A percentile compares a stretch with the other conserved stretches of the same genome.
These are phyloP conservation scores for Psilocybe mexicana DNA, from an alignment of 1,284 basidiomycete species.

Conservation along the genomic window DNA sequence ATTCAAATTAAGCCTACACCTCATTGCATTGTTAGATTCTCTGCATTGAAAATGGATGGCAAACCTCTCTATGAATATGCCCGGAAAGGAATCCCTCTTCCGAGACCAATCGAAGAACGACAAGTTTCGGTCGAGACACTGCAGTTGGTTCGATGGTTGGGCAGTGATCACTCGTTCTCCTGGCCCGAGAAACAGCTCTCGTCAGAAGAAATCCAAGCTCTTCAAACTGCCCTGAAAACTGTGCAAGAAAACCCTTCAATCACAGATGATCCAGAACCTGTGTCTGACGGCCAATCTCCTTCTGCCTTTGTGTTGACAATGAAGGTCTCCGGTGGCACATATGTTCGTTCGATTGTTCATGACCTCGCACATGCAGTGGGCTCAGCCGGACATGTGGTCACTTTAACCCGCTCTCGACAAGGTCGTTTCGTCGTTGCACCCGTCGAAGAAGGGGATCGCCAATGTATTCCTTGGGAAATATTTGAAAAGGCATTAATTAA, in stretches of 20 bases:
- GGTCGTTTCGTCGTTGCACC: slow-evolving; percentile 69
- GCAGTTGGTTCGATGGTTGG: slow-evolving; percentile 72
- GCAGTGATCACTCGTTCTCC: slow-evolving; percentile 59
- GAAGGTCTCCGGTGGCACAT: slow-evolving; percentile 96
- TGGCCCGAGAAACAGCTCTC: slow-evolving; percentile 77
- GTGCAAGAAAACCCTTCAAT: slow-evolving; percentile 37
- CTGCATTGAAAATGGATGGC: slow-evolving; percentile 98
- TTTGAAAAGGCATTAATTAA: slow-evolving; percentile 65
- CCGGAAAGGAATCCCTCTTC: slow-evolving; percentile 85
- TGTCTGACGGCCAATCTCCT: slow-evolving; percentile 49
- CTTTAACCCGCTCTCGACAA: slow-evolving; percentile 83
- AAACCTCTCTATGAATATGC: slow-evolving; percentile 97
- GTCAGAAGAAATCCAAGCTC: slow-evolving; percentile 67
- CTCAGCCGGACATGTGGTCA: slow-evolving; percentile 90
- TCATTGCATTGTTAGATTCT: slow-evolving; percentile 66
- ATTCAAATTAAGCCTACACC: background rate
- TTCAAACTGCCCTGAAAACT: slow-evolving; percentile 63
- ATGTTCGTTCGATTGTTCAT: slow-evolving; percentile 91
- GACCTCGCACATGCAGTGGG: slow-evolving; percentile 84
- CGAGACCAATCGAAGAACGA: slow-evolving; percentile 90
- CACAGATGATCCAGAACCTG: slow-evolving; percentile 35
- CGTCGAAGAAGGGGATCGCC: slow-evolving; percentile 42
- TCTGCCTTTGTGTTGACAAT: slow-evolving; percentile 87
- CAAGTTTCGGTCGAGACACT: slow-evolving; percentile 82
- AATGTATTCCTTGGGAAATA: slow-evolving; percentile 80